Base-by-base conservation (phyloP, 805 yeast genomes). In the Saturnispora diversa region DNA sequence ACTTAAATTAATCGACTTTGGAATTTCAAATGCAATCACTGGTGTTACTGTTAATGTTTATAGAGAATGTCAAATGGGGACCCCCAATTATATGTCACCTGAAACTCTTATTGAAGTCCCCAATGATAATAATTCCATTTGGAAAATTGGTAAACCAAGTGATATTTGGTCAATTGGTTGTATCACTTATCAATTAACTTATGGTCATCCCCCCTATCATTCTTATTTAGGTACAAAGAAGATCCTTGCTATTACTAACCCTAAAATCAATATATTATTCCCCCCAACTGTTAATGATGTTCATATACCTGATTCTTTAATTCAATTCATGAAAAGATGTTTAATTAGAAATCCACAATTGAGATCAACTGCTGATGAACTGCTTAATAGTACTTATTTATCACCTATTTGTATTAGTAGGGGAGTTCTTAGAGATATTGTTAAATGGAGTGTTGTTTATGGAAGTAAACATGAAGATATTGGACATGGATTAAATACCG, bases 101-200 rank as follows among this genome's bases (percentile, higher is more conserved):
- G 98, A 90, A 59, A 84, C 97, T 0, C 63, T 90, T 44, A 69
- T 81, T 33, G 94, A 82, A 58, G 75, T 56, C 10, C 51, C 54
- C 13, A 19, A 55, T 16, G 53, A 49, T 19, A 39, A 44, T 31
- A 47, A 44, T 21, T 34, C 45, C 54, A 62, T 75, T 27, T 64
- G 80, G 90, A 84, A 76, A 58, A 94, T 88, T 9, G 97, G 97
- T 1, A 81, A 80, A 52, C 95, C 97, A 0, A 83, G 97, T 2
- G 98, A 92, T 63, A 79, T 92, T 12, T 92, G 98, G 98, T 87
- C 97, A 16, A 84, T 95, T 62, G 98, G 98, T 1, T 87, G 97
- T 58, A 90, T 92, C 3, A 67, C 92, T 1, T 90, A 87, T 60
- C 97, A 92, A 59, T 86, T 92, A 95, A 74, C 88, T 7, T 94